Evolutionary conservation across 164 flowering plant genomes (phyloP), one percentile per base, ranked within the genome.

Genomic region (Piper betle): DNA sequence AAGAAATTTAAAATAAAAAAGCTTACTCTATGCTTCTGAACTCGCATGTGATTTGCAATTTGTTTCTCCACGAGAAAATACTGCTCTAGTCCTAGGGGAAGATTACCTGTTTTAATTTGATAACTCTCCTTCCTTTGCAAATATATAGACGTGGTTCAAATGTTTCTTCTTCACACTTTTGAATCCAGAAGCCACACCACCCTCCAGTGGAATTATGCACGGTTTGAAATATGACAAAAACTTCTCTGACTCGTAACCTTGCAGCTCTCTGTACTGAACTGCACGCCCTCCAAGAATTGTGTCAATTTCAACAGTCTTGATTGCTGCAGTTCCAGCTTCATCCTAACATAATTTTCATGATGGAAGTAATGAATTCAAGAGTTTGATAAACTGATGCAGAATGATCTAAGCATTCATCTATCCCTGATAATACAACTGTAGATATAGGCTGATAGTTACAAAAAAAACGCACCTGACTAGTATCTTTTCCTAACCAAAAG

Each of bases 111-210:
- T 88, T 94, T 78, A 94, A 66, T 69, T 78, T 85, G 63, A 94
- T 87, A 76, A 71, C 87, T 55, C 97, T 81, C 74, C 87, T 94
- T 67, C 99, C 99, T 77, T 60, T 82, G 74, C 97, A 94, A 48
- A 79, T 67, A 78, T 91, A 85, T 60, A 94, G 77, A 60, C 93
- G 78, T 40, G 88, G 88, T 77, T 88, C 96, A 80, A 91, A 91
- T 71, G 75, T 83, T 73, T 94, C 97, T 68, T 84, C 87, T 73
- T 88, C 99, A 18, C 70, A 63, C 66, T 72, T 80, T 80, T 88
- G 69, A 94, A 94, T 62, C 99, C 99, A 64, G 99, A 84, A 19
- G 91, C 96, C 75, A 91, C 81, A 74, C 99, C 99, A n/a, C 99
- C 99, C 67, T 91, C 99, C 69, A 91, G 62, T 46, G 99, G 99